These are phyloP conservation scores for Candida sojae DNA, from an alignment of 1,139 yeast species.

Conservation along the genomic window DNA sequence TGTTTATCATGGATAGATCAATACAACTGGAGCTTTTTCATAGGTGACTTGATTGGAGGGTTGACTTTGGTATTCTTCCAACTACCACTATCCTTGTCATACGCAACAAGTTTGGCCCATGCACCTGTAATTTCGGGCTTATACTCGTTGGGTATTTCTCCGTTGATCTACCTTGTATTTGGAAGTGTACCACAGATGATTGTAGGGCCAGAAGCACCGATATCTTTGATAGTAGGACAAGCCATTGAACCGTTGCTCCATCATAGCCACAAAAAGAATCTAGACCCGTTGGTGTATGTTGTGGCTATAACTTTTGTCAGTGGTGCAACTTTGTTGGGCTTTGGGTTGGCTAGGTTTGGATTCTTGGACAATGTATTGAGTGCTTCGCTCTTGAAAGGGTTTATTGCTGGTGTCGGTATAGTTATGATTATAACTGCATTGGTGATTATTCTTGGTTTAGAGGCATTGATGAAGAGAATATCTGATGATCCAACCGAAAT, in stretches of 20 bases:
- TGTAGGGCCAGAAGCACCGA: slow-evolving; percentile 96
- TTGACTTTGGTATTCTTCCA: slow-evolving; percentile 88
- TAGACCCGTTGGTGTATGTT: slow-evolving; percentile 65
- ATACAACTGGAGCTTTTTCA: slow-evolving; percentile 52
- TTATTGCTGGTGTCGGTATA: slow-evolving; percentile 89
- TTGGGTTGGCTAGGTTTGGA: slow-evolving; percentile 85
- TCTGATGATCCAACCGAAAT: slow-evolving; percentile 34
- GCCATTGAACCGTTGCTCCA: slow-evolving; percentile 72
- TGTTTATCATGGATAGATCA: slow-evolving; percentile 75
- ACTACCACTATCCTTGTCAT: slow-evolving; percentile 84
- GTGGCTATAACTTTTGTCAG: slow-evolving; percentile 75
- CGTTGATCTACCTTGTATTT: slow-evolving; percentile 74
- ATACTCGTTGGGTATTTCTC: slow-evolving; percentile 79
- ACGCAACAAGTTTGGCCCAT: slow-evolving; percentile 87
- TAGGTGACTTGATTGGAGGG: slow-evolving; percentile 85
- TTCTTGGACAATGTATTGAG: slow-evolving; percentile 85
- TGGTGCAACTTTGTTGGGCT: slow-evolving; percentile 72
- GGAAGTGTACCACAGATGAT: slow-evolving; percentile 97
- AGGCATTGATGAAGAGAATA: slow-evolving; percentile 34
- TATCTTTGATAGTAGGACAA: slow-evolving; percentile 88
- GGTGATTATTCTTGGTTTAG: slow-evolving; percentile 72
- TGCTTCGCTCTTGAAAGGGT: slow-evolving; percentile 81
- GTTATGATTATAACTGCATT: slow-evolving; percentile 83
- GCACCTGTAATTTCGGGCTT: slow-evolving; percentile 89
- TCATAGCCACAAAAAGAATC: slow-evolving; percentile 43